Conservation (phyloP, 352 stramenopile species). For the Phytophthora pluvialis region DNA sequence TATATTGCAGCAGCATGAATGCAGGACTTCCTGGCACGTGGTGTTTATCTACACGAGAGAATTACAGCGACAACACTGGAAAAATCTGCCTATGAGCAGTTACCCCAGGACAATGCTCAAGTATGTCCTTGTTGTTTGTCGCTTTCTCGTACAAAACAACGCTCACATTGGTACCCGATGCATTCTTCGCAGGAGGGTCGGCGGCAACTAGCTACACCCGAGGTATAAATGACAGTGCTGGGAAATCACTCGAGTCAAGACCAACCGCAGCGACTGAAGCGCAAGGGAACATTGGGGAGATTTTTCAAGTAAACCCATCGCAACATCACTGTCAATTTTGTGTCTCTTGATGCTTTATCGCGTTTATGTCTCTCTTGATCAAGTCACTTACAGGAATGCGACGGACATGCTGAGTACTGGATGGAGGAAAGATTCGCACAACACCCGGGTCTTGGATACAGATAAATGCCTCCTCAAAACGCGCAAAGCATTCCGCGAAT, state of each 20-base stretch:
- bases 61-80: not conserved
- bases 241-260: not conserved
- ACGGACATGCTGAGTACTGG: constrained; percentile 4
- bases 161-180: constrained; percentile 1
- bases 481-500: constrained; percentile 59
- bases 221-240: not conserved
- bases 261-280: constrained; percentile 33
- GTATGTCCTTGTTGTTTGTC: not conserved
- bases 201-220: not conserved
- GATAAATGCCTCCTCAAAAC: constrained; percentile 47
- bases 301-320: constrained; percentile 15
- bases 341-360: not conserved
- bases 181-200: not conserved
- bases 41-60: constrained; percentile 5
- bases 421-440: constrained; percentile 53
- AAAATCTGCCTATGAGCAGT: not conserved
- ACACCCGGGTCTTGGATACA: constrained; percentile 55
- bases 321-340: not conserved
- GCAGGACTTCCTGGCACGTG: constrained; percentile 9
- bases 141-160: not conserved
- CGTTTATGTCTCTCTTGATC: too few relatives aligned
- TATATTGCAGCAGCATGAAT: constrained; percentile 14
- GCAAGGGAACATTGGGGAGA: constrained; percentile 27
- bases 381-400: not conserved
- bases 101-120: not conserved